Base-by-base conservation (phyloP, 352 stramenopile genomes). In the Pythium dissotocum region DNA sequence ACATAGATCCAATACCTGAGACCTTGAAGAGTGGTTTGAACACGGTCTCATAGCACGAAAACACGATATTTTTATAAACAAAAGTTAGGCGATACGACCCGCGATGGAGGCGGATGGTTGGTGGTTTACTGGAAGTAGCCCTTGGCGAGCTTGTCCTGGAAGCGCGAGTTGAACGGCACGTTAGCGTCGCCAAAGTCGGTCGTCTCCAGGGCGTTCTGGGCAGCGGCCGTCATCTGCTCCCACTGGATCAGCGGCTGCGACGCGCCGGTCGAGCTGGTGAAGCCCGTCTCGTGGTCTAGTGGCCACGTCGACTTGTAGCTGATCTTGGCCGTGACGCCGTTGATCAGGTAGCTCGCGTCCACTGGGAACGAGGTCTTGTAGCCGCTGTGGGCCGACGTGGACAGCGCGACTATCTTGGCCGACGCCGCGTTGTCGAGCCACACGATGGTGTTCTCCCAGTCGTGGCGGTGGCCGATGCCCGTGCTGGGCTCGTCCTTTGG, bases 401-500 rank as follows among this genome's bases (percentile, higher is more conserved):
- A 33, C 13, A 64, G 5, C 7, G 63, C 28, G n/a, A 70, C 46
- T 33, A 70, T 52, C 44, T 64, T 58, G 16, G 63, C 55, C 2
- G 55, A 53, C 13, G 56, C 55, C 0, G 48, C 44, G 62, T 55
- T 72, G 49, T 80, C 71, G 33, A 83, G 75, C 76, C 76, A 79
- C 5, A 83, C 77, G 14, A 83, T 56, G 16, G 69, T 69, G 33
- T 67, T 64, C 55, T 71, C 58, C 65, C 65, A 71, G 49, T 71
- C 58, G 58, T 67, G 57, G 58, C 65, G 65, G 58, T 71, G 65
- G 16, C 74, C 77, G 6, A 80, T 26, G 3, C 48, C 18, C 13
- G 62, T 61, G 7, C 60, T 72, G 16, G 77, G 73, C 46, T 69
- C 69, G 67, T 83, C 73, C 63, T 80, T 83, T n/a, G 49, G 70